Base-by-base conservation (phyloP, 2,329 filamentous ascomycete genomes). In the Beauveria sp. region DNA sequence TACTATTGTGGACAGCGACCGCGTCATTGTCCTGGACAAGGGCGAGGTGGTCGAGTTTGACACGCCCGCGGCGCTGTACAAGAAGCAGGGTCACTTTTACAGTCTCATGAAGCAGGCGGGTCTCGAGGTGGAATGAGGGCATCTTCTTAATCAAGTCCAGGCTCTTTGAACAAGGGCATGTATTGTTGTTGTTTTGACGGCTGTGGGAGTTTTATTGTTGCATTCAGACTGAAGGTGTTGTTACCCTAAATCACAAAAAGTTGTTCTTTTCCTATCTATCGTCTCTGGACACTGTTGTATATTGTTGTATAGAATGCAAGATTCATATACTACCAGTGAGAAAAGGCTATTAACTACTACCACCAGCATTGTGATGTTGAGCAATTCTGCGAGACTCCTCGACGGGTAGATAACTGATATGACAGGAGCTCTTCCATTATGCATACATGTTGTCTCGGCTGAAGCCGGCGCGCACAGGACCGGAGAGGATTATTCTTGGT, bases 21-120 rank as follows among this genome's bases (percentile, higher is more conserved):
- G 93, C 56, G 95, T 99, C 65, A 88, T 99, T 42, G 95, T 99
- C 55, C 84, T 99, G 6, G 92, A 98, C 72, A 89, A 89, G 74
- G 95, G 95, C 49, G 85, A 87, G 69, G 93, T 99, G 48, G 89
- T 88, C 55, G 95, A 99, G 74, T 99, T 97, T 74, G 95, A 96
- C 74, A 91, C 88, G 7, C 95, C 95, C 2, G 80, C 85, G 45
- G 86, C 88, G 65, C 80, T 99, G 62, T 84, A 96, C 65, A 86
- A 86, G 74, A 82, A 83, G 70, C 85, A 86, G 71, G 87, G 93
- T 2, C 75, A 90, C 57, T 99, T 99, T 74, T 91, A 95, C 76
- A 88, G 93, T 62, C 79, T 99, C 53, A 95, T 97, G 64, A 93
- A 88, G 76, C 93, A 99, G 77, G 90, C 93, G 4, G 93, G 93